Evolutionary conservation across 192 early-diverging fungal species (phyloP).

Genomic region (Backusella mclennaniae): DNA sequence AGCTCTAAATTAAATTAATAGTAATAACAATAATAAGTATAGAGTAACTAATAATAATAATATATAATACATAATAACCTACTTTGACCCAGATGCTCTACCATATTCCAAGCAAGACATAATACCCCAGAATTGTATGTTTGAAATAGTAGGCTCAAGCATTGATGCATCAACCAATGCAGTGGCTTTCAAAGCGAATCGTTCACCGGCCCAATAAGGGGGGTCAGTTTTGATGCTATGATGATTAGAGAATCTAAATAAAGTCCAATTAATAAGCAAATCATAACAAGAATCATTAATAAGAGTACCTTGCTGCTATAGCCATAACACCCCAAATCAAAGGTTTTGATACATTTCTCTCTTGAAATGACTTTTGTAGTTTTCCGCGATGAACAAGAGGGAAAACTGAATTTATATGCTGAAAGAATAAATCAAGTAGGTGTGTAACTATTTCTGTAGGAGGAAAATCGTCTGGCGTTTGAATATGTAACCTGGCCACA

Average conservation of each 20-base stretch:
- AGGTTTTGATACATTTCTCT: conserved; percentile 42
- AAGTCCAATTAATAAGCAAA: neutral
- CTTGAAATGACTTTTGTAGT: conserved; percentile 40
- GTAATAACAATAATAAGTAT: neutral
- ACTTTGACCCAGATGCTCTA: conserved; percentile 27
- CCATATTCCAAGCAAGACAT: conserved; percentile 35
- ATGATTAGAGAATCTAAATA: conserved; percentile 41
- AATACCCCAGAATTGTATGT: conserved; percentile 42
- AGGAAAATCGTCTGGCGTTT: conserved; percentile 31
- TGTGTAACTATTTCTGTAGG: conserved; percentile 43
- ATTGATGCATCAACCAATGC: conserved; percentile 39
- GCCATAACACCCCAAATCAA: conserved; percentile 49
- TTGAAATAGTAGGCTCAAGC: conserved; percentile 41
- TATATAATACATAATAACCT: neutral
- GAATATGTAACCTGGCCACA: neutral
- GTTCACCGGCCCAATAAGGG: conserved; percentile 48
- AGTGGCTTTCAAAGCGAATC: conserved; percentile 43
- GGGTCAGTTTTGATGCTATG: conserved; percentile 43
- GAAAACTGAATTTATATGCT: conserved; percentile 42
- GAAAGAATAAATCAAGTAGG: conserved; percentile 47
- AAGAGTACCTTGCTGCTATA: conserved; percentile 37
- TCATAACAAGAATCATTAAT: neutral
- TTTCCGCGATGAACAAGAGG: conserved; percentile 48
- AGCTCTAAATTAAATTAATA: conserved; percentile 30
- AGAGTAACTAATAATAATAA: neutral